Base-by-base conservation (phyloP, 2,329 filamentous ascomycete genomes). In the Cordyceps pruinosa region DNA sequence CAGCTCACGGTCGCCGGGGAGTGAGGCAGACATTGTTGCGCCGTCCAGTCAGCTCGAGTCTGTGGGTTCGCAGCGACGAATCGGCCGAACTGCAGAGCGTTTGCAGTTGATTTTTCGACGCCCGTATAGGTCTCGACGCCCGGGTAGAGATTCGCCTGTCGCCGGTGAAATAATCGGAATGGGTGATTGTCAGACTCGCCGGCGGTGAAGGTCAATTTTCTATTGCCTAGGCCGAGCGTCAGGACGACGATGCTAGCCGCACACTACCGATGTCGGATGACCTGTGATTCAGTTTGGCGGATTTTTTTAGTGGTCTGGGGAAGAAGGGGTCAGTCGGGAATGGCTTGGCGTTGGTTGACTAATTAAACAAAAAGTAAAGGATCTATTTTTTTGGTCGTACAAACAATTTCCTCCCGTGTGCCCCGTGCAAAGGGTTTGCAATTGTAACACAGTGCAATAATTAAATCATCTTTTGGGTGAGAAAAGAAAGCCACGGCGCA, bases 1-100 rank as follows among this genome's bases (percentile, higher is more conserved):
- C 62, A 97, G 81, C 72, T 96, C 90, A 72, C 93, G 88, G 66
- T 75, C 75, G 59, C 85, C 85, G 49, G 84, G 83, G 32, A 87
- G 72, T 25, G 85, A 86, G 59, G 84, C 77, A 58, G 85, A 87
- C 85, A 88, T 87, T 55, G 58, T 69, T 48, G 37, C 35, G 35
- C 23, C 17, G 25, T 34, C 26, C 28, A 34, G 54, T 57, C 41
- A 23, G 19, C 28, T 44, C 26, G n/a, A n/a, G n/a, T 47, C 3
- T 37, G 25, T n/a, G n/a, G n/a, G n/a, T 34, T 21, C n/a, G 19
- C 30, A 32, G 28, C 39, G 23, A n/a, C 5, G n/a, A 39, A 26
- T 47, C 32, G 52, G n/a, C 23, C 32, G 15, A 15, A 32, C 41
- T 35, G 26, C 28, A 39, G 35, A 19, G 26, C 26, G 42, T 55